Conservation (phyloP, 2,329 filamentous ascomycete species). For the Hirsutella minnesotensis region DNA sequence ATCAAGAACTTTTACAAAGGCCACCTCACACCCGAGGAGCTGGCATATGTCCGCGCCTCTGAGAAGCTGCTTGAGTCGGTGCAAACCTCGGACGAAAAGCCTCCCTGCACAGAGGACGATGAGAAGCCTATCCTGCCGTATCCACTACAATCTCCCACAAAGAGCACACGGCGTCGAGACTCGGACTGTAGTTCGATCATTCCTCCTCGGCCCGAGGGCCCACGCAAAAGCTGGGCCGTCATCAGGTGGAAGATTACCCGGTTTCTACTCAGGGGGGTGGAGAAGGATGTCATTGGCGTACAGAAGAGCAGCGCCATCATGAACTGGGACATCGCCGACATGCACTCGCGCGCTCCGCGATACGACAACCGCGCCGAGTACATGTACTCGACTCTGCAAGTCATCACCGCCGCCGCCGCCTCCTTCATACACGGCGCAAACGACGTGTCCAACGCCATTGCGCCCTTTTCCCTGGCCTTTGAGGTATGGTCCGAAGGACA, state of each 20-base stretch:
- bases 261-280: conserved; percentile 32
- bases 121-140: conserved; percentile 18
- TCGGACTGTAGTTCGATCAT: conserved; percentile 9
- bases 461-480: conserved; percentile 40
- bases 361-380: conserved; percentile 48
- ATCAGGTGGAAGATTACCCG: conserved; percentile 27
- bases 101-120: conserved; percentile 14
- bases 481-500: conserved; percentile 32
- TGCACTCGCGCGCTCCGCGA: conserved; percentile 35
- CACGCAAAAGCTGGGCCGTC: conserved; percentile 29
- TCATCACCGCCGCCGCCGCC: conserved; percentile 48
- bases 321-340: conserved; percentile 32
- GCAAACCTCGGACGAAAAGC: conserved; percentile 10
- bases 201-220: conserved; percentile 21
- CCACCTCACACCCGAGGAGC: conserved; percentile 33
- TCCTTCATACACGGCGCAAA: conserved; percentile 58
- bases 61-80: conserved; percentile 22
- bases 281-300: conserved; percentile 33
- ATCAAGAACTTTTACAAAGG: conserved; percentile 38
- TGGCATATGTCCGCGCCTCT: conserved; percentile 23
- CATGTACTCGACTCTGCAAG: conserved; percentile 47
- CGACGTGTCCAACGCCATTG: conserved; percentile 40
- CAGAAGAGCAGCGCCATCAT: conserved; percentile 36
- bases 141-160: conserved; percentile 12
- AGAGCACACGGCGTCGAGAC: conserved; percentile 4